Evolutionary conservation across 768 basidiomycete genomes (phyloP), one percentile per base, ranked within the genome.

Genomic region (Hygrocybe coccinea): DNA sequence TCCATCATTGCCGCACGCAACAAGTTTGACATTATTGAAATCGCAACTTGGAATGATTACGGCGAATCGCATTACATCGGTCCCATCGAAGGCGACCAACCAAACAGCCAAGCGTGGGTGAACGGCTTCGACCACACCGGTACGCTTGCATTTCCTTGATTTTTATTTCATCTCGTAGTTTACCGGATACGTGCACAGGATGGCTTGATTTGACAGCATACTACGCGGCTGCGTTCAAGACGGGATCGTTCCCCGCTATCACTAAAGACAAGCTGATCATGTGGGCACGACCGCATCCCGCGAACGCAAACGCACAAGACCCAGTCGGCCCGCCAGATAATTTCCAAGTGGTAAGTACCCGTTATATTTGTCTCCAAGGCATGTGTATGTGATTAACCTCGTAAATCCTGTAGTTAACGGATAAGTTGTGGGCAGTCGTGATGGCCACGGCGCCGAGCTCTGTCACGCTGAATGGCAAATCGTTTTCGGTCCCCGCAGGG

Each of bases 51-150:
- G 83, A 90, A 90, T 56, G 87, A 89, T 66, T 89, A 74, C 54
- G 85, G 86, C 57, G 86, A 87, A 65, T 86, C 84, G 2, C 86
- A 90, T 64, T 93, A 94, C 66, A 73, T 93, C 46, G 88, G 85
- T 15, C 89, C 91, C 2, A 81, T 89, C 62, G 80, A 84, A 59
- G 86, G 88, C 9, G 80, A 74, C 25, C 83, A 87, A 64, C 89
- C 89, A 48, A 76, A 82, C 65, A 86, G 85, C 50, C 78, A 88
- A 60, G 77, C 77, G 5, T 90, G 88, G 87, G 85, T 86, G 5
- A 64, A 86, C 60, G 86, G 86, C 1, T 82, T 84, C 67, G 68
- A 80, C 56, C 83, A 85, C 61, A 73, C 74, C 38, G 76, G 76
- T n/a, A n/a, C n/a, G n/a, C n/a, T n/a, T n/a, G n/a, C n/a, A n/a